A percentile compares a stretch with the other conserved stretches of the same genome.
phyloP scores from a whole-genome alignment of 116 monocot genomes.

The Zostera marina region DNA sequence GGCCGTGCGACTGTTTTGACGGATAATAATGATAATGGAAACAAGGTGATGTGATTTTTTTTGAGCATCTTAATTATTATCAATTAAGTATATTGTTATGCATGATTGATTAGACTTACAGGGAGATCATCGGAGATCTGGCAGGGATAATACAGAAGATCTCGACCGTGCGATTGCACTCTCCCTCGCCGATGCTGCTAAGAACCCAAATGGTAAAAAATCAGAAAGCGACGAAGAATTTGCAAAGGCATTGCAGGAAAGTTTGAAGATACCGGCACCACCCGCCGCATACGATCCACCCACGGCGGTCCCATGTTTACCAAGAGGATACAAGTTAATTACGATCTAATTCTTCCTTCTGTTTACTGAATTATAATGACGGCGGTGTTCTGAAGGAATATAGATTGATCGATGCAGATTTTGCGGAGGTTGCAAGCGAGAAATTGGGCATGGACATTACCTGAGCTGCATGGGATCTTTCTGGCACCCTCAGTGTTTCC shows the following conservation, averaged over 20 bases:
- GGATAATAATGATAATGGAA: slow-evolving; percentile 24
- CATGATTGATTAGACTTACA: too few species aligned
- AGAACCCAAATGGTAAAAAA: slow-evolving; percentile 9
- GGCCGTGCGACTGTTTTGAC: slow-evolving; percentile 27
- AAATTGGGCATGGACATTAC: slow-evolving; percentile 85
- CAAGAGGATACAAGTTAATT: slow-evolving; percentile 63
- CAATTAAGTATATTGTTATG: too few species aligned
- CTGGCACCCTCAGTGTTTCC: slow-evolving; percentile 87
- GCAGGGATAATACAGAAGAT: slow-evolving; percentile 52
- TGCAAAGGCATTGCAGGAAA: slow-evolving; percentile 47
- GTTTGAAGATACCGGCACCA: slow-evolving; percentile 20
- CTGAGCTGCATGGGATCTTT: slow-evolving; percentile 81
- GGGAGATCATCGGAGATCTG: slow-evolving; percentile 49
- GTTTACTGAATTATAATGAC: not conserved
- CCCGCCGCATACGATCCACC: slow-evolving; percentile 17
- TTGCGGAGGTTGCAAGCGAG: slow-evolving; percentile 65
- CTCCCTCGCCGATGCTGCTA: slow-evolving; percentile 66
- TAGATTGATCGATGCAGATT: slow-evolving; percentile 14
- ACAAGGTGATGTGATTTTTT: too few species aligned
- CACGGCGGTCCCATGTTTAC: slow-evolving; percentile 22
- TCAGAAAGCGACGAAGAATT: slow-evolving; percentile 49
- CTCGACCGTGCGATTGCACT: slow-evolving; percentile 71
- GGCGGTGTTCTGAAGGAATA: not conserved
- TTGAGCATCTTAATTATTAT: too few species aligned
- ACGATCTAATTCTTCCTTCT: not conserved